phyloP scores from a whole-genome alignment of 2,329 filamentous ascomycete species.

The Scytalidium lignicola region DNA sequence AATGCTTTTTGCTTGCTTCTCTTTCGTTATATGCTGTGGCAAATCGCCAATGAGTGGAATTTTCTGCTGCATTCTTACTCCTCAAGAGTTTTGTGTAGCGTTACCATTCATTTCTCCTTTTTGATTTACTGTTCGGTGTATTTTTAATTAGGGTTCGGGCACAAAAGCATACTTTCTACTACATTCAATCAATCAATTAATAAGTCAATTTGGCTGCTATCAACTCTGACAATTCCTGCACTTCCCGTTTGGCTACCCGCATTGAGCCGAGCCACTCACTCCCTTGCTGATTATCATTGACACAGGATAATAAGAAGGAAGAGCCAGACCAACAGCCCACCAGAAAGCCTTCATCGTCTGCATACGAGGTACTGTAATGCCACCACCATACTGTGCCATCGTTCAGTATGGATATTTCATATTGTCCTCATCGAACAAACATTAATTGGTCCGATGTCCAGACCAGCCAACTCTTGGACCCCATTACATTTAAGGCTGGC shows the following conservation, averaged over 20 bases:
- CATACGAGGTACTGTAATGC: slow-evolving; percentile 15
- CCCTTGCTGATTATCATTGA: slow-evolving; percentile 14
- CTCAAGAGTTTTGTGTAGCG: slow-evolving; percentile 11
- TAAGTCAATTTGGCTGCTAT: slow-evolving; percentile 5
- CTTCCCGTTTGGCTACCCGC: slow-evolving; percentile 20
- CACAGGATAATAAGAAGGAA: slow-evolving; percentile 21
- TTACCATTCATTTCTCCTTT: slow-evolving; percentile 8
- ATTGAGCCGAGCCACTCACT: slow-evolving; percentile 20
- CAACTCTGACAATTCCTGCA: slow-evolving; percentile 6
- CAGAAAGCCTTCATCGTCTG: slow-evolving; percentile 11
- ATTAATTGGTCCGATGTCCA: slow-evolving; percentile 20
- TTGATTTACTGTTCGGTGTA: slow-evolving; percentile 3
- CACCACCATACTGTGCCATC: slow-evolving; percentile 1
- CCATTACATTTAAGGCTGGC: slow-evolving; percentile 17
- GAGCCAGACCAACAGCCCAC: background rate
- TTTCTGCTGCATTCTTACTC: slow-evolving; percentile 10
- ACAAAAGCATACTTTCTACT: background rate
- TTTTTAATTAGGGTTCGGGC: slow-evolving; percentile 12
- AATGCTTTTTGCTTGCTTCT: slow-evolving; percentile 7
- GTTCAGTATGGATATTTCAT: slow-evolving; percentile 26
- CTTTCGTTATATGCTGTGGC: slow-evolving; percentile 5
- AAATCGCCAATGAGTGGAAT: slow-evolving; percentile 16
- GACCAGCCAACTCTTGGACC: slow-evolving; percentile 15
- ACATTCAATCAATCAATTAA: background rate
- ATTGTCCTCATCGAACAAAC: slow-evolving; percentile 23